These are phyloP conservation scores for Macrocystidia cucumis DNA, from an alignment of 1,284 basidiomycete species.

Conservation along the genomic window DNA sequence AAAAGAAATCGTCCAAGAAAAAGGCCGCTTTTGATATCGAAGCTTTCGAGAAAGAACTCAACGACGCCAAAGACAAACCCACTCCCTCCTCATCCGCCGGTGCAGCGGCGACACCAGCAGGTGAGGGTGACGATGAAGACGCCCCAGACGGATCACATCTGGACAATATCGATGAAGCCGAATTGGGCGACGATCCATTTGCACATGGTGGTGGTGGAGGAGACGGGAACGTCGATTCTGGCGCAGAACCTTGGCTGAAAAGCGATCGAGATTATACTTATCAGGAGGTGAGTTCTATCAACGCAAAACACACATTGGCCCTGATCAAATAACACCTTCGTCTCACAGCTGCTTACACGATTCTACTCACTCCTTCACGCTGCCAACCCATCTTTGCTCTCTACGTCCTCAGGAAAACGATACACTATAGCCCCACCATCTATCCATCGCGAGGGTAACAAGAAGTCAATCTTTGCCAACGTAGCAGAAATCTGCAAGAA, in stretches of 20 bases:
- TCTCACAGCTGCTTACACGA: conserved; percentile 77
- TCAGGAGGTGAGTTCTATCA: conserved; percentile 57
- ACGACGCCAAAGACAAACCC: conserved; percentile 57
- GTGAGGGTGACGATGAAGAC: conserved; percentile 49
- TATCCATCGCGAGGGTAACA: conserved; percentile 91
- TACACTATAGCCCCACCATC: conserved; percentile 98
- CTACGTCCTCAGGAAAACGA: conserved; percentile 76
- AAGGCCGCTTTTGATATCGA: conserved; percentile 70
- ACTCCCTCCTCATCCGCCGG: conserved; percentile 10
- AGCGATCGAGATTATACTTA: conserved; percentile 95
- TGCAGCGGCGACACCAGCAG: conserved; percentile 24
- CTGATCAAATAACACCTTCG: conserved; percentile 5
- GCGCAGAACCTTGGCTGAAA: conserved; percentile 82
- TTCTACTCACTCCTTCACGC: conserved; percentile 91
- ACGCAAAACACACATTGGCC: conserved; percentile 2
- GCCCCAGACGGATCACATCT: conserved; percentile 56
- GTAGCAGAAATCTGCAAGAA: conserved; percentile 96
- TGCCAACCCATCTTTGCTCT: conserved; percentile 89
- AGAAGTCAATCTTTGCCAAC: conserved; percentile 96
- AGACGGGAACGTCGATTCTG: conserved; percentile 53
- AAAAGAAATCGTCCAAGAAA: conserved; percentile 77
- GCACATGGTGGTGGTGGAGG: conserved; percentile 49
- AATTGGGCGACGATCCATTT: conserved; percentile 84
- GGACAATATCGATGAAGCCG: conserved; percentile 68
- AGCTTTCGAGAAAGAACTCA: conserved; percentile 87